Evolutionary conservation across 1,284 basidiomycete genomes (phyloP).

Genomic region (Leccinum fuscescens): DNA sequence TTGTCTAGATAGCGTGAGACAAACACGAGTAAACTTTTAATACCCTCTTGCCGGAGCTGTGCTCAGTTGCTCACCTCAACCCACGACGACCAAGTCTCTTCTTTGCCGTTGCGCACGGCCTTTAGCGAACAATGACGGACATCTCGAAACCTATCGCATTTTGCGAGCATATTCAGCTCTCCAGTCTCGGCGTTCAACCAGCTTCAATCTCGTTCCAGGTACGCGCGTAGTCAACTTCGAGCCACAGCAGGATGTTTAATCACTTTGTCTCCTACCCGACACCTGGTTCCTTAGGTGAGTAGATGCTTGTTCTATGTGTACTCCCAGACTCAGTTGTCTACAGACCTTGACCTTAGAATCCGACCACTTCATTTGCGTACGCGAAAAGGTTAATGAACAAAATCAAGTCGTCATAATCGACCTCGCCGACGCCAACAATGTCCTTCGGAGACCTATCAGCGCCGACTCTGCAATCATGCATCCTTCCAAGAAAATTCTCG

Average conservation of each 20-base stretch:
- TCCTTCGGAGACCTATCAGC: constrained; percentile 94
- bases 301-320: neutral
- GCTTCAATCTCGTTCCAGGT: constrained; percentile 97
- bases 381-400: constrained; percentile 86
- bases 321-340: constrained; percentile 8
- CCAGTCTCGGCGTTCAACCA: constrained; percentile 93
- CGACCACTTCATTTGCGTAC: constrained; percentile 94
- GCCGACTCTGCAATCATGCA: constrained; percentile 99
- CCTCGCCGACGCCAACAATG: constrained; percentile 93
- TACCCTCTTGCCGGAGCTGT: constrained; percentile 15
- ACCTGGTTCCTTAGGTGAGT: constrained; percentile 22
- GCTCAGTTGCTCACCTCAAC: constrained; percentile 14
- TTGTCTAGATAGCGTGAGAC: constrained; percentile 19
- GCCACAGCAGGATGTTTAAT: constrained; percentile 29
- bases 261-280: constrained; percentile 17
- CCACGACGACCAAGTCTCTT: constrained; percentile 22
- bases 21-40: constrained; percentile 33
- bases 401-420: constrained; percentile 98
- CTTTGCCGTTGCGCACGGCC: constrained; percentile 17
- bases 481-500: constrained; percentile 94
- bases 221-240: constrained; percentile 40
- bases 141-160: constrained; percentile 74
- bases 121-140: constrained; percentile 40
- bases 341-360: constrained; percentile 92
- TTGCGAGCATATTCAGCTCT: constrained; percentile 90